These are phyloP conservation scores for Saccharomycopsis synnaedendra DNA, from an alignment of 805 yeast genomes.

Conservation along the genomic window DNA sequence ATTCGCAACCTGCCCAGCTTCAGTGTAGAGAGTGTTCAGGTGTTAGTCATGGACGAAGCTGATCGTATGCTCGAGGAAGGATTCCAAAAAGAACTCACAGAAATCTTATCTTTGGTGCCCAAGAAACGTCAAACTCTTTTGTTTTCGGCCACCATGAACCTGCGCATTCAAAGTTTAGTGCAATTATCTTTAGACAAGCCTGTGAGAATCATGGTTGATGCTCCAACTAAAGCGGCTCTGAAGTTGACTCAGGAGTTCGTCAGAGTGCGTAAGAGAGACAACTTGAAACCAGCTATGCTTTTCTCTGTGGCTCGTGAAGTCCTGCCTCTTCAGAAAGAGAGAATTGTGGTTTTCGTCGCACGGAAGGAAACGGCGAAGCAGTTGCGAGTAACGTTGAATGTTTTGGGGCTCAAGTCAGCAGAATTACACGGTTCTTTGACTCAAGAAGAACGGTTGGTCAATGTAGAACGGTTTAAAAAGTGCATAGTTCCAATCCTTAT, in stretches of 20 bases:
- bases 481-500: constrained; percentile 76
- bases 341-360: constrained; percentile 85
- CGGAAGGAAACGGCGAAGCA: constrained; percentile 87
- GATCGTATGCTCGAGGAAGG: constrained; percentile 99
- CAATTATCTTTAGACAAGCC: constrained; percentile 84
- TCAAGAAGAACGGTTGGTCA: constrained; percentile 86
- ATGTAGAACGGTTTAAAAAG: constrained; percentile 73
- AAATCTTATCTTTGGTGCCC: constrained; percentile 79
- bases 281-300: constrained; percentile 71
- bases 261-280: constrained; percentile 84
- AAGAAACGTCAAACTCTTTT: constrained; percentile 85
- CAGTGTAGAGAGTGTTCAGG: constrained; percentile 82
- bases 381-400: constrained; percentile 64
- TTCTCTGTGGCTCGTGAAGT: constrained; percentile 58
- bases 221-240: constrained; percentile 90
- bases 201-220: constrained; percentile 89
- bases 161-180: constrained; percentile 77
- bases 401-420: constrained; percentile 64
- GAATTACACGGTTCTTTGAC: constrained; percentile 77
- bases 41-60: constrained; percentile 92
- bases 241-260: constrained; percentile 90
- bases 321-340: constrained; percentile 48
- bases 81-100: constrained; percentile 88
- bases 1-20: constrained; percentile 90
- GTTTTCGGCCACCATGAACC: constrained; percentile 95